phyloP scores from a whole-genome alignment of 352 stramenopile species.

The Phytophthora litchii region DNA sequence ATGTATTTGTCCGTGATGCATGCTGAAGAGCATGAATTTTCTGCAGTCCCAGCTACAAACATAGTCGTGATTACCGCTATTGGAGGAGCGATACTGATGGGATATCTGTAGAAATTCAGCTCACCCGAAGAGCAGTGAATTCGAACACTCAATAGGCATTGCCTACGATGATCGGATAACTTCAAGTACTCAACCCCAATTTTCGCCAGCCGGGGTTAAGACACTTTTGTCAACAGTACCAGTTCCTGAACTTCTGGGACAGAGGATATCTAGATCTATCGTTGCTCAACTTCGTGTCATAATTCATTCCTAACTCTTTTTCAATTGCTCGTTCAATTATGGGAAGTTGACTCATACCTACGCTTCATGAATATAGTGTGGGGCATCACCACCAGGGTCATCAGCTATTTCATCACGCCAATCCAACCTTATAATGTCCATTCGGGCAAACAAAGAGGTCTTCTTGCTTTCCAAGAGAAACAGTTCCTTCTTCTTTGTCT shows the following conservation, averaged over 20 bases:
- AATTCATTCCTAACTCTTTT: too few species aligned
- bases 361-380: conserved; percentile 6
- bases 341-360: neutral
- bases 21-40: conserved; percentile 48
- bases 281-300: too few species aligned
- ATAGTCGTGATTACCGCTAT: conserved; percentile 47
- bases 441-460: conserved; percentile 1
- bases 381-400: neutral
- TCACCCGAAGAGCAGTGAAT: too few species aligned
- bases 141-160: too few species aligned
- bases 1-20: conserved; percentile 66
- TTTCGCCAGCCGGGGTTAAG: too few species aligned
- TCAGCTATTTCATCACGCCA: conserved; percentile 16
- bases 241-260: too few species aligned
- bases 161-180: too few species aligned
- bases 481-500: conserved; percentile 8
- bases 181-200: too few species aligned
- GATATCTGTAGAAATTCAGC: conserved; percentile 33
- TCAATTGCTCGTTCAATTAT: too few species aligned
- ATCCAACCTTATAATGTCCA: conserved; percentile 23
- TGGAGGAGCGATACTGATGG: conserved; percentile 41
- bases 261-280: too few species aligned
- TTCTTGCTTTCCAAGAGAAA: neutral
- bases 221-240: too few species aligned
- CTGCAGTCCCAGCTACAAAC: conserved; percentile 62